Evolutionary conservation across 164 flowering plant genomes (phyloP), one percentile per base, ranked within the genome.

Genomic region (Vitis vinifera): DNA sequence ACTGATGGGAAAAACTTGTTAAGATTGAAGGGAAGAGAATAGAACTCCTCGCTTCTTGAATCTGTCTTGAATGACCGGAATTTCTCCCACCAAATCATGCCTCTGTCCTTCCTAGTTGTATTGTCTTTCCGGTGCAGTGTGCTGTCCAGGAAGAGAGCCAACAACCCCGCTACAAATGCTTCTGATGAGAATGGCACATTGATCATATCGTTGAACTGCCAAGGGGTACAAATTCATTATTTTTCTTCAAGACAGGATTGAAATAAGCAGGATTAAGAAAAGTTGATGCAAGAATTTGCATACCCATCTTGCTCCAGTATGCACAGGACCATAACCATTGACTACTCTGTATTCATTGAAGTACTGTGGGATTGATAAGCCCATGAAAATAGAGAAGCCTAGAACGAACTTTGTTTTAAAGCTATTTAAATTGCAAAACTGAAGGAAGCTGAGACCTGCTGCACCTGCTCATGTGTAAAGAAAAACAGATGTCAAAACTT

Each of bases 1-100:
- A 89, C 92, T 0, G 97, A 87, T 51, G 97, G 97, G 83, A 91
- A 91, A 72, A 77, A 91, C 80, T 88, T 89, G 85, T 91, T 89
- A 71, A 91, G 92, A 67, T 87, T 88, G 72, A 88, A 84, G 14
- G 97, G 97, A 71, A 91, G 66, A 65, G 89, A 82, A 71, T 91
- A 89, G 79, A 89, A 87, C 63, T 91, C 97, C 64, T 89, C 93
- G 17, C 94, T 91, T 67, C 97, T 80, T 16, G 91, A 81, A 70
- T 91, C 97, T 0, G 83, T 75, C 74, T 83, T 90, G 78, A 67
- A 91, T 0, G 91, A 88, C 63, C 86, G 72, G 82, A 89, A 91
- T 69, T 73, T 87, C 56, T 86, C 91, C 94, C 92, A 89, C 94
- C 94, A 91, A 58, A 82, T 87, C 87, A 73, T 74, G 13, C 97